phyloP scores from a whole-genome alignment of 352 stramenopile species.

The Globisporangium cylindrosporum region DNA sequence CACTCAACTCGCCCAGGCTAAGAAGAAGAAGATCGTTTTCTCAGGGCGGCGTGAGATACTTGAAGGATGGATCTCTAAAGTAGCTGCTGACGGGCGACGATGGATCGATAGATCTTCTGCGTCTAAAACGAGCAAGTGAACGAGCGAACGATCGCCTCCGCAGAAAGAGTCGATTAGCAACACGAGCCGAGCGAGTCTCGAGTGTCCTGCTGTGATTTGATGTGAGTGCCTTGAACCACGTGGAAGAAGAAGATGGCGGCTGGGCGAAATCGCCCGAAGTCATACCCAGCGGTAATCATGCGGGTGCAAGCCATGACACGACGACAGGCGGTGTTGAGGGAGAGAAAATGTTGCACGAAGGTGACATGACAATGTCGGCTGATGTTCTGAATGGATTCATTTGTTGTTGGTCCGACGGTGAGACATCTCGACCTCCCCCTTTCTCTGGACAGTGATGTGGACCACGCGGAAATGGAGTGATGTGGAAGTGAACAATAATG shows the following conservation, averaged over 20 bases:
- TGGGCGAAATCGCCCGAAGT: background rate
- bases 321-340: background rate
- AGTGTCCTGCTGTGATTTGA: background rate
- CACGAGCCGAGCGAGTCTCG: too few species aligned
- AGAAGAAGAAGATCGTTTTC: slow-evolving; percentile 2
- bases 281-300: slow-evolving; percentile 3
- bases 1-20: background rate
- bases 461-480: background rate
- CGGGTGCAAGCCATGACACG: background rate
- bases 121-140: too few species aligned
- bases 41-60: background rate
- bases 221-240: background rate
- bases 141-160: background rate
- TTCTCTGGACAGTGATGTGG: background rate
- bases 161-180: too few species aligned
- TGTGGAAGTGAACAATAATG: background rate
- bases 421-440: background rate
- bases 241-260: background rate
- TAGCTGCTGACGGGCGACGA: background rate
- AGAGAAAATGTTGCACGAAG: background rate
- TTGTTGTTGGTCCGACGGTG: background rate
- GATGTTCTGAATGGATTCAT: slow-evolving; percentile 8
- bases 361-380: background rate
- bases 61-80: background rate
- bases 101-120: background rate